Evolutionary conservation across 305 asterid species (phyloP).

Genomic region (Fraxinus xanthoxyloides): DNA sequence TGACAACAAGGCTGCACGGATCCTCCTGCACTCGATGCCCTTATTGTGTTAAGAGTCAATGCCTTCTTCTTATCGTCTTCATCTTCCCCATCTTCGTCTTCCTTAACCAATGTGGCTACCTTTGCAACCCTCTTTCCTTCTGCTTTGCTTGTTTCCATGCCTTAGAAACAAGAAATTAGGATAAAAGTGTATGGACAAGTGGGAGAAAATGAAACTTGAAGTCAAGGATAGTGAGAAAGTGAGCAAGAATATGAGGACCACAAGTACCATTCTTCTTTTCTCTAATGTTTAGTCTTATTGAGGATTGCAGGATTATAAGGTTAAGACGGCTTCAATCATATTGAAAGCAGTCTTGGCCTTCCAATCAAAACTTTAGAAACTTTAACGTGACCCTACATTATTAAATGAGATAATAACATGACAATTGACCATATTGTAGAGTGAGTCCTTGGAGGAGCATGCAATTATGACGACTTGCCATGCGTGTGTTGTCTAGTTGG

Average conservation of each 20-base stretch:
- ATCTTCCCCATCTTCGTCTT: conserved; percentile 7
- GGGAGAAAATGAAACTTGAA: background rate
- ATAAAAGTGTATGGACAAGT: background rate
- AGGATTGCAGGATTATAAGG: conserved; percentile 1
- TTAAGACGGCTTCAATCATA: conserved; percentile 4
- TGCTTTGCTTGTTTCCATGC: conserved; percentile 37
- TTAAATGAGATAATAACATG: conserved; percentile 9
- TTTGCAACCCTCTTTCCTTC: conserved; percentile 36
- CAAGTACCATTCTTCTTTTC: conserved; percentile 26
- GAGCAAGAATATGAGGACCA: conserved; percentile 37
- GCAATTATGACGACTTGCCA: conserved; percentile 17
- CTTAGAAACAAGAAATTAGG: conserved; percentile 10
- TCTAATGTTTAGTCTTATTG: background rate
- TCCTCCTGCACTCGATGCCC: conserved; percentile 38
- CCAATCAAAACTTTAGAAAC: conserved; percentile 10
- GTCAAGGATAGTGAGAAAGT: conserved; percentile 13
- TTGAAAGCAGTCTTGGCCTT: conserved; percentile 7
- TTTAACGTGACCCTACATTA: conserved; percentile 15
- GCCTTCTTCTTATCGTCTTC: conserved; percentile 36
- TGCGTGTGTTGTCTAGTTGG: background rate
- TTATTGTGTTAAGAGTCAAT: conserved; percentile 28
- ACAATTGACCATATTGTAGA: conserved; percentile 18
- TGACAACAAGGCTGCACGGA: conserved; percentile 59
- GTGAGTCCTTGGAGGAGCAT: conserved; percentile 15
- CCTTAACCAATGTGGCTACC: conserved; percentile 6